Base-by-base conservation (phyloP, 805 yeast genomes). In the Cyberlindnera subsufficiens region DNA sequence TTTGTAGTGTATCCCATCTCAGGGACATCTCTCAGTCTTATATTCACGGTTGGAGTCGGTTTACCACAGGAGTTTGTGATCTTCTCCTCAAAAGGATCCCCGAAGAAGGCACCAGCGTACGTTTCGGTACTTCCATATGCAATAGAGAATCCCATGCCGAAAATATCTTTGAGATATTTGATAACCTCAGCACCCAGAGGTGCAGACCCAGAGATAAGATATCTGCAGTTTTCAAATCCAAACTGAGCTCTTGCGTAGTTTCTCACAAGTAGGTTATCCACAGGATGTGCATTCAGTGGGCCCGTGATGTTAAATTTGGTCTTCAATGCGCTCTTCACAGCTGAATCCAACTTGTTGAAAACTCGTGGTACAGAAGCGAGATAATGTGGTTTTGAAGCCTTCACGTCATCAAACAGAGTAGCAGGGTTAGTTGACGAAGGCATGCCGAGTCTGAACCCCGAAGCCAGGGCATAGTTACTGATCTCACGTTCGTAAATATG, bases 101-200 rank as follows among this genome's bases (percentile, higher is more conserved):
- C 59, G 16, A 53, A 53, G 62, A 55, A 65, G 35, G 74, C 50
- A 7, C 86, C 87, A 3, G 84, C 83, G 65, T 77, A 77, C 3
- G 81, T 67, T 62, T 83, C 91, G 1, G 89, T 82, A 37, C 77
- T 66, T 2, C 90, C 90, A 61, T 82, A 84, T 7, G 87, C 90
- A 33, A 53, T 50, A 56, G 79, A 50, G 37, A 74, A 52, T 14
- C 72, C 66, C 34, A 73, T 56, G 43, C 74, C 77, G 31, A 84
- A 66, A 0, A 77, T 65, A 11, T 78, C 77, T 54, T 74, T 74
- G 49, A 84, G 60, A 58, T 80, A 83, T 47, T 67, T 66, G 35
- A 82, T 66, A 0, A 86, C 78, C 36, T 74, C 79, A 6, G 71
- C 67, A 14, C 82, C 70, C 45, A 84, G 68, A 16, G 93, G 91